Base-by-base conservation (phyloP, 2,329 filamentous ascomycete genomes). In the Thermoascus crustaceus region DNA sequence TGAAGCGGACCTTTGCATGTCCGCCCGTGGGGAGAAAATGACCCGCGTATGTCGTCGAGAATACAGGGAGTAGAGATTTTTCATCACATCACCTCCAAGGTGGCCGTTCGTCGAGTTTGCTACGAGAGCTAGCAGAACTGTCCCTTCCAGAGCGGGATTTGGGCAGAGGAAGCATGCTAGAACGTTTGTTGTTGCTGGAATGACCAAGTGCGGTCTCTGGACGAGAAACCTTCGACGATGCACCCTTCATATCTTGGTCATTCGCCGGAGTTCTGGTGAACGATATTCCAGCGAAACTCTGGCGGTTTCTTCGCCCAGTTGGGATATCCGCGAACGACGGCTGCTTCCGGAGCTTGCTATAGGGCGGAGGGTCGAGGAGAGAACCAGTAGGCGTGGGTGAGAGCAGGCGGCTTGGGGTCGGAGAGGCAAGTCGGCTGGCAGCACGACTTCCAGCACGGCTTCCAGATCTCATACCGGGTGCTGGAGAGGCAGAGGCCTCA, bases 171-270 rank as follows among this genome's bases (percentile, higher is more conserved):
- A 67, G 50, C 37, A 67, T 46, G 45, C 63, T 67, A 20, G 51
- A 49, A 8, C 64, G 54, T 9, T 60, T 55, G 32, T 47, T 55
- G 7, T 32, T 55, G 32, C 45, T 50, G 2, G 58, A 58, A 45
- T 64, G 61, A 1, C 62, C 61, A 7, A 65, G 46, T 2, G 61
- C 45, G 2, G 62, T 64, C 1, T 55, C 61, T 1, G 64, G 62
- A 10, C 61, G 55, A 7, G 42, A 32, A 3, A 50, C 38, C 36
- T 53, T 60, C 19, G 19, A n/a, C n/a, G n/a, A n/a, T n/a, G n/a
- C n/a, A n/a, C n/a, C n/a, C n/a, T 48, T 54, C 9, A 34, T 42
- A 30, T 45, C 44, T 14, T 46, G 41, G 19, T 44, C 36, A 7
- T 46, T 42, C 11, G 53, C 52, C 10, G 50, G 41, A 35, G 53